Evolutionary conservation across 2,329 filamentous ascomycete species (phyloP).

Genomic region (Diaporthe ilicicola): DNA sequence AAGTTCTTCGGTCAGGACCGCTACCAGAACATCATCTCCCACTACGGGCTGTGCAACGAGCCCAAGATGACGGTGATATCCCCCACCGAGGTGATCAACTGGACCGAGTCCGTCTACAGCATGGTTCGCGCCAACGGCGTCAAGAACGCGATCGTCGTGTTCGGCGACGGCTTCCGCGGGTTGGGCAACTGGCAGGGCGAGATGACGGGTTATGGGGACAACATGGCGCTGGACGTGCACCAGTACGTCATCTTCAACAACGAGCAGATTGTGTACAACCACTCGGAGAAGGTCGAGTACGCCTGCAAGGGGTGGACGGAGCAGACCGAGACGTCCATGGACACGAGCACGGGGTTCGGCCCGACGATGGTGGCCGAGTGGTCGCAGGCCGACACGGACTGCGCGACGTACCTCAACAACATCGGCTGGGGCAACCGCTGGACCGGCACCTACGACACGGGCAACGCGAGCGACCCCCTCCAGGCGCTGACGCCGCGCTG

Average conservation of each 20-base stretch:
- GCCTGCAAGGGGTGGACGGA: conserved; percentile 88
- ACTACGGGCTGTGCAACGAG: conserved; percentile 96
- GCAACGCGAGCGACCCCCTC: conserved; percentile 59
- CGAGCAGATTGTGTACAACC: conserved; percentile 82
- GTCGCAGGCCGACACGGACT: conserved; percentile 98
- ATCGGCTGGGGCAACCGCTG: conserved; percentile 88
- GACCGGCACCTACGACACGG: conserved; percentile 84
- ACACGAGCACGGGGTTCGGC: conserved; percentile 82
- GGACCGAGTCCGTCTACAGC: conserved; percentile 79
- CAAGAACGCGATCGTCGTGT: conserved; percentile 73
- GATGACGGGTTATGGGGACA: conserved; percentile 72
- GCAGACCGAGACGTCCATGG: conserved; percentile 77
- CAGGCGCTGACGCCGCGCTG: conserved; percentile 77
- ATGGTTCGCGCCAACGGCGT: conserved; percentile 82
- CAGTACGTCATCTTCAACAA: conserved; percentile 99
- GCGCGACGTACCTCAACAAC: conserved; percentile 86
- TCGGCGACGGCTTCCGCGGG: conserved; percentile 95
- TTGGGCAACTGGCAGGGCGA: conserved; percentile 89
- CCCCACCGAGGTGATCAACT: conserved; percentile 73
- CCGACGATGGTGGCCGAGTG: conserved; percentile 96
- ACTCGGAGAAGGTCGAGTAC: conserved; percentile 85
- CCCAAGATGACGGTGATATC: conserved; percentile 84
- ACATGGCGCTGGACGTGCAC: conserved; percentile 92
- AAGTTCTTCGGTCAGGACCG: conserved; percentile 93
- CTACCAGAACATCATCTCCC: conserved; percentile 89